These are phyloP conservation scores for Diversispora epigaea DNA, from an alignment of 192 early-diverging fungal genomes.

Conservation along the genomic window DNA sequence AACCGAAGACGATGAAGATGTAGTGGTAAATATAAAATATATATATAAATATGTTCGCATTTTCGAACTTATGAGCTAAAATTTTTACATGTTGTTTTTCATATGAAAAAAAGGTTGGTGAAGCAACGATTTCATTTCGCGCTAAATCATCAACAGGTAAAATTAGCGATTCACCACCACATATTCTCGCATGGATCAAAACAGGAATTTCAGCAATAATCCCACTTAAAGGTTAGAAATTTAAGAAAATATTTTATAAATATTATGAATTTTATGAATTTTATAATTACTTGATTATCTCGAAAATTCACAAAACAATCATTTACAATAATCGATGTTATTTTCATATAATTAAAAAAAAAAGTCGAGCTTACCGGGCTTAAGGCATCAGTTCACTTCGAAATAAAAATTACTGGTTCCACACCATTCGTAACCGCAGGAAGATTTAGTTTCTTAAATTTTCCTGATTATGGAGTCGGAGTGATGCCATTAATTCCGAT, in stretches of 20 bases:
- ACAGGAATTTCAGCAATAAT: constrained; percentile 17
- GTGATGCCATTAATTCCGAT: constrained; percentile 18
- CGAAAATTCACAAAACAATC: no score
- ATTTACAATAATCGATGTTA: background rate
- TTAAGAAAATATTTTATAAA: no score
- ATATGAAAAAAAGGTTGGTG: background rate
- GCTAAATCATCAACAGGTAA: background rate
- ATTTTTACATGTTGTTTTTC: background rate
- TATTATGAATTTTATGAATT: no score
- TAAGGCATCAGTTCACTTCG: constrained; percentile 11
- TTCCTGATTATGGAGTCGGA: constrained; percentile 4
- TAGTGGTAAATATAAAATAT: constrained; percentile 7
- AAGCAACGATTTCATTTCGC: constrained; percentile 17
- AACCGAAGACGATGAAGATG: constrained; percentile 1
- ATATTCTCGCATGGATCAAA: constrained; percentile 28
- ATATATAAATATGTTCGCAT: background rate
- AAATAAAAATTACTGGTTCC: constrained; percentile 9
- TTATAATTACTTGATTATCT: no score
- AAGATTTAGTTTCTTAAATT: constrained; percentile 20
- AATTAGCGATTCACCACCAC: background rate
- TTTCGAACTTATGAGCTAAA: background rate
- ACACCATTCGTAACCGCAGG: constrained; percentile 19
- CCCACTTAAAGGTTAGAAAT: background rate
- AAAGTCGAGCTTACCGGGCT: constrained; percentile 17
- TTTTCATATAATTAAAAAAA: background rate